Evolutionary conservation across 768 basidiomycete species (phyloP).

Genomic region (Russula sp.): DNA sequence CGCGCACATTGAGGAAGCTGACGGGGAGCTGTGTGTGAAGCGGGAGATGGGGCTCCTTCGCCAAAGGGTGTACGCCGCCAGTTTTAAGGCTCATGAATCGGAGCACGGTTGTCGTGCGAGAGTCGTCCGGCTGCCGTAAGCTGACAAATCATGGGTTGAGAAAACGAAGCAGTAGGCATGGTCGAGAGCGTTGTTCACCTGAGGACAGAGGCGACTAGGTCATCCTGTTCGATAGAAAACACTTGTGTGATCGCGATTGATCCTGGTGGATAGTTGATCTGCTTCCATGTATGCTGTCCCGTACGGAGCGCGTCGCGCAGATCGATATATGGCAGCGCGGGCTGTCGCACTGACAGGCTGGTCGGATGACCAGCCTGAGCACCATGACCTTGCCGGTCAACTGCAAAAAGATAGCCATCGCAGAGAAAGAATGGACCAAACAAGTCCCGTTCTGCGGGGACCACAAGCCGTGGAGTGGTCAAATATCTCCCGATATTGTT

Average conservation of each 20-base stretch:
- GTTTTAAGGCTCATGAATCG: conserved; percentile 16
- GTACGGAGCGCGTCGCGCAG: conserved; percentile 12
- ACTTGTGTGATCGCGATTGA: conserved; percentile 17
- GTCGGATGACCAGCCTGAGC: not conserved
- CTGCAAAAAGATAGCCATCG: conserved; percentile 11
- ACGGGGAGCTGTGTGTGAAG: conserved; percentile 10
- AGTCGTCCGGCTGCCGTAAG: not conserved
- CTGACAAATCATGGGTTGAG: not conserved
- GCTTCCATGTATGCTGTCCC: conserved; percentile 2
- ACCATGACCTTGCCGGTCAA: conserved; percentile 5
- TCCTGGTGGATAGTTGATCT: conserved; percentile 11
- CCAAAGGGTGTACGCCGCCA: conserved; percentile 2
- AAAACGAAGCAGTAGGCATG: not conserved
- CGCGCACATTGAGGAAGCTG: conserved; percentile 1
- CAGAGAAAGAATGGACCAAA: conserved; percentile 17
- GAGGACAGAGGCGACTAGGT: conserved; percentile 20
- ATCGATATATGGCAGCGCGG: conserved; percentile 8
- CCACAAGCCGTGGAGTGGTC: conserved; percentile 1
- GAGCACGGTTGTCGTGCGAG: not conserved
- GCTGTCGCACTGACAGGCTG: not conserved
- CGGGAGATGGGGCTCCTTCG: not conserved
- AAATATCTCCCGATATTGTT: not conserved
- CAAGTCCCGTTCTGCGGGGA: conserved; percentile 9
- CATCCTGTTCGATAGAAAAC: conserved; percentile 12
- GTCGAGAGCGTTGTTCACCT: not conserved